Evolutionary conservation across 2,329 filamentous ascomycete genomes (phyloP).

Genomic region (Fonsecaea monophora): DNA sequence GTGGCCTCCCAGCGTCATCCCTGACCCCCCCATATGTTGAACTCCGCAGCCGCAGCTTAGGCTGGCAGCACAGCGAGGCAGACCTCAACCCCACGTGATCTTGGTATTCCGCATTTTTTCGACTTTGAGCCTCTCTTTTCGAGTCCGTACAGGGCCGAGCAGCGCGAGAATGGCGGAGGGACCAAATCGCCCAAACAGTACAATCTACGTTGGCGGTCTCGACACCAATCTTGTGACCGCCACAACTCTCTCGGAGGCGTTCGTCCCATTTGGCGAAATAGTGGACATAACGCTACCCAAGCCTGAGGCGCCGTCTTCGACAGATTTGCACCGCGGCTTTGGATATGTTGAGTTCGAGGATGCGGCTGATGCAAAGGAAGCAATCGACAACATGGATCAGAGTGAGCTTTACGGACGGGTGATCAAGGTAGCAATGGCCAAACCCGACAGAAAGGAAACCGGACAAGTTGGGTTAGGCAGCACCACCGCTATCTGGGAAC

Average conservation of each 20-base stretch:
- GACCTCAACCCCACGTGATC: conserved; percentile 18
- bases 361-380: conserved; percentile 83
- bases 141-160: neutral
- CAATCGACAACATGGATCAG: conserved; percentile 99
- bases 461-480: conserved; percentile 86
- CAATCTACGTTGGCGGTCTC: conserved; percentile 89
- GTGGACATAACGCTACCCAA: conserved; percentile 89
- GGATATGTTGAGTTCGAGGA: conserved; percentile 96
- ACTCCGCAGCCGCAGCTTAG: conserved; percentile 9
- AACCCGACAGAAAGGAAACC: conserved; percentile 72
- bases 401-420: conserved; percentile 91
- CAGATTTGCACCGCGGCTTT: conserved; percentile 85
- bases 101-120: conserved; percentile 13
- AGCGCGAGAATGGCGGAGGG: conserved; percentile 74
- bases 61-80: neutral
- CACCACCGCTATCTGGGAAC: conserved; percentile 95
- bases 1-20: conserved; percentile 32
- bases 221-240: conserved; percentile 74
- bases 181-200: conserved; percentile 79
- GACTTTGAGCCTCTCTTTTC: conserved; percentile 8
- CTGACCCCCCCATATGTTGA: conserved; percentile 11
- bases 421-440: conserved; percentile 90
- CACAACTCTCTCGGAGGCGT: conserved; percentile 82
- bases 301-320: conserved; percentile 78
- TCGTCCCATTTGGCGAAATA: conserved; percentile 96